phyloP scores from a whole-genome alignment of 257 asterid genomes.

The Solanum etuberosum region DNA sequence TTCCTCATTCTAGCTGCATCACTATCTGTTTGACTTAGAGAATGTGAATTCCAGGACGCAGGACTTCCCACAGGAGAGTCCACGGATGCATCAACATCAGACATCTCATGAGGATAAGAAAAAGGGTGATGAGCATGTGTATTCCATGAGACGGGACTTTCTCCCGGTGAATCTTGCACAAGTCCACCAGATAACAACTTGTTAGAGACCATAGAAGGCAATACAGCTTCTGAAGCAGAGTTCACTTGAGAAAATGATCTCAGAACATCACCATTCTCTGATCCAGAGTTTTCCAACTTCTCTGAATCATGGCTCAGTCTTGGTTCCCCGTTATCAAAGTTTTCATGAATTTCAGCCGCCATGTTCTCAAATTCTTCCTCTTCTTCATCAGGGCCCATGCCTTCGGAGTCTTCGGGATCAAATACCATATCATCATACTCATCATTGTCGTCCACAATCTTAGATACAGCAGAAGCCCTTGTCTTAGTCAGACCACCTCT shows the following conservation, averaged over 20 bases:
- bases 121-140: conserved; percentile 44
- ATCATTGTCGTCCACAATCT: conserved; percentile 24
- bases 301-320: conserved; percentile 18
- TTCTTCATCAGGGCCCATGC: conserved; percentile 32
- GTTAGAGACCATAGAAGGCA: conserved; percentile 30
- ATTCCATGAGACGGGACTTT: conserved; percentile 31
- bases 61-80: conserved; percentile 79
- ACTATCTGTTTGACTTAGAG: conserved; percentile 51
- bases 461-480: conserved; percentile 28
- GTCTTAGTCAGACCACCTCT: conserved; percentile 32
- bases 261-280: conserved; percentile 42
- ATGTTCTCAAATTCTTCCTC: conserved; percentile 44
- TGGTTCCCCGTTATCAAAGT: conserved; percentile 10
- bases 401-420: conserved; percentile 36
- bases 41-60: conserved; percentile 68
- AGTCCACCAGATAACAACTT: conserved; percentile 21
- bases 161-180: conserved; percentile 57
- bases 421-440: conserved; percentile 41
- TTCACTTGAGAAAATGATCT: conserved; percentile 41
- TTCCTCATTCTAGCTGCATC: conserved; percentile 84
- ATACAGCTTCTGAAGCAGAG: conserved; percentile 42
- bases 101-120: conserved; percentile 60
- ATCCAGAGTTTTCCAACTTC: conserved; percentile 38
- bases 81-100: conserved; percentile 63
- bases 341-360: neutral